phyloP scores from a whole-genome alignment of 1,284 basidiomycete genomes.

The Anthracocystis walkeri region DNA sequence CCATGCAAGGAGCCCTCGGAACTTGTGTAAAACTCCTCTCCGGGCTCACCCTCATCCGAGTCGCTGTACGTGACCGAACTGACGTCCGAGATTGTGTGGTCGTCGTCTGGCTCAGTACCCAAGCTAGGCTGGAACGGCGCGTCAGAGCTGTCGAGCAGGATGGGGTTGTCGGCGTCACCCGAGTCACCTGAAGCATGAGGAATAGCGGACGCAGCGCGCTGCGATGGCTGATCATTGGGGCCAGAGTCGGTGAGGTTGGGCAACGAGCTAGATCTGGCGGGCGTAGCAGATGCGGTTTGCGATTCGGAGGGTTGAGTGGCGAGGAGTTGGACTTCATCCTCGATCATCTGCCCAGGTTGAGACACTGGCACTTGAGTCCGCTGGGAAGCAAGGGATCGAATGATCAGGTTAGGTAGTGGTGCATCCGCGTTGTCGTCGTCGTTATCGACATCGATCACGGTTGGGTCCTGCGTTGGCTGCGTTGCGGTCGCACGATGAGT shows the following conservation, averaged over 20 bases:
- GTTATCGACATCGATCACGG: no score
- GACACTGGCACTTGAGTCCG: neutral
- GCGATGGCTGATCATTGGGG: neutral
- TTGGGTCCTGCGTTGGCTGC: neutral
- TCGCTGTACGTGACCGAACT: slow-evolving; percentile 30
- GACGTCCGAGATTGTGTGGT: slow-evolving; percentile 22
- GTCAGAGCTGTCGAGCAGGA: slow-evolving; percentile 15
- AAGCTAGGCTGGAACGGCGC: slow-evolving; percentile 7
- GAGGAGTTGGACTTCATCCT: slow-evolving; percentile 27
- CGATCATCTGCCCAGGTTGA: slow-evolving; percentile 6
- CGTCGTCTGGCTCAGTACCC: slow-evolving; percentile 4
- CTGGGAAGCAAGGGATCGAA: neutral
- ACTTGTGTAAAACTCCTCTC: slow-evolving; percentile 36
- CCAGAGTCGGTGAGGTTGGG: slow-evolving; percentile 11
- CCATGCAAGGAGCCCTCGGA: slow-evolving; percentile 47
- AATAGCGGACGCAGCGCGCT: slow-evolving; percentile 15
- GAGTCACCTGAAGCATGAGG: slow-evolving; percentile 1
- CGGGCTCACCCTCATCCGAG: slow-evolving; percentile 12
- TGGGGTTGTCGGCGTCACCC: slow-evolving; percentile 10
- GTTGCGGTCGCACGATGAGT: neutral
- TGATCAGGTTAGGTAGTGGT: slow-evolving; percentile 9
- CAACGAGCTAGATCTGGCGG: slow-evolving; percentile 17
- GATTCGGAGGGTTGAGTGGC: slow-evolving; percentile 7
- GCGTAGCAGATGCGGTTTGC: neutral
- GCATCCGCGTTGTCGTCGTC: slow-evolving; percentile 10